Base-by-base conservation (phyloP, 306 rosid species). In the Cyamopsis tetragonoloba region DNA sequence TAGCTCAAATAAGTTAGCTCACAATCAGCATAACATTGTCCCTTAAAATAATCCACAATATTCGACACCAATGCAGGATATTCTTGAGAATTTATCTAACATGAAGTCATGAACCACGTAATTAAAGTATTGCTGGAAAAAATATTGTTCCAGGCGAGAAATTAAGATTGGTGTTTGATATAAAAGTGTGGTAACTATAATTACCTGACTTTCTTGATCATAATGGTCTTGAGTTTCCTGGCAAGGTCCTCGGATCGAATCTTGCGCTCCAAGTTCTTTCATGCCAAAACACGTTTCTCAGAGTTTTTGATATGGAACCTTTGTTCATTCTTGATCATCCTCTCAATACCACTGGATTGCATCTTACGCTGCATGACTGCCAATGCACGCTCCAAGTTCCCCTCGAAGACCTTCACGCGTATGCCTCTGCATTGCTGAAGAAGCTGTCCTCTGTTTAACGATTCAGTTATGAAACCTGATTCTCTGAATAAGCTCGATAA, bases 181-280 rank as follows among this genome's bases (percentile, higher is more conserved):
- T 19, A 32, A 24, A 30, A 10, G 1, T 38, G n/a, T n/a, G n/a
- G n/a, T n/a, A n/a, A n/a, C n/a, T n/a, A n/a, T 27, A 69, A 32
- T 43, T 86, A 92, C 96, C 97, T 93, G 86, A 89, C 88, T 89
- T 93, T 93, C 82, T 90, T 86, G 65, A 81, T 23, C 73, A 93
- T 84, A 54, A 93, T 81, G 73, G 89, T 35, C 71, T 88, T 80
- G 49, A 93, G 93, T 78, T 89, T 89, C 80, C 79, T 84, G 6
- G 96, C 87, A 7, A 89, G 86, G 31, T 93, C 91, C 64, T 88
- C 84, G 5, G 96, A 87, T 17, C 72, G 83, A 38, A 93, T 22
- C 73, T 59, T 88, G 6, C 56, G 82, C 76, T 89, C 85, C 64
- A 93, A 78, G 26, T 56, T 78, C 80, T 89, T 88, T 51, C 74